Evolutionary conservation across 129 eudicot genomes (phyloP).

Genomic region (Pulicaria dysenterica): DNA sequence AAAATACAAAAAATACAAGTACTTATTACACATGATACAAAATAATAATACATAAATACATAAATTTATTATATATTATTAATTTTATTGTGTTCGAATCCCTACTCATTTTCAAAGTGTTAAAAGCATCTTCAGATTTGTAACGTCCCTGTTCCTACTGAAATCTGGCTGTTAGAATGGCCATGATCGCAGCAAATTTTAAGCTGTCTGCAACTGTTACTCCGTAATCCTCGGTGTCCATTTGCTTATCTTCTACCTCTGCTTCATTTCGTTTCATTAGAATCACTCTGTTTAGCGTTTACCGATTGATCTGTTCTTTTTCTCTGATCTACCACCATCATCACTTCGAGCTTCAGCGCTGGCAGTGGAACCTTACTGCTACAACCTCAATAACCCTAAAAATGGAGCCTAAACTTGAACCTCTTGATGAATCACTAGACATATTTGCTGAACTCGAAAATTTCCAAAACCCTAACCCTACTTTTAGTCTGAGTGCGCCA

Average conservation of each 20-base stretch:
- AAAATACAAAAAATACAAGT: no score
- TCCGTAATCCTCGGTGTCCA: no score
- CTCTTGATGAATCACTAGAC: conserved; percentile 41
- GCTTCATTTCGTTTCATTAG: not conserved
- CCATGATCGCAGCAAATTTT: no score
- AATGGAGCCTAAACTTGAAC: conserved; percentile 58
- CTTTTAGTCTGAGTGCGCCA: conserved; percentile 4
- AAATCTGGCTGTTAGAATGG: no score
- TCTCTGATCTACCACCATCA: conserved; percentile 28
- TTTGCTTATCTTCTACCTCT: not conserved
- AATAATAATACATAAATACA: no score
- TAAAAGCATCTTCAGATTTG: no score
- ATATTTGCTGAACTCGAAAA: conserved; percentile 10
- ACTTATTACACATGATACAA: no score
- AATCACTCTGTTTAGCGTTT: conserved; percentile 38
- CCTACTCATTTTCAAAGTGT: no score
- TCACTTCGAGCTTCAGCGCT: conserved; percentile 12
- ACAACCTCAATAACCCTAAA: conserved; percentile 31
- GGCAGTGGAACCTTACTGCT: conserved; percentile 4
- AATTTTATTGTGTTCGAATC: no score
- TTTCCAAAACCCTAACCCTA: conserved; percentile 26
- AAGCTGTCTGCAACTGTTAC: no score
- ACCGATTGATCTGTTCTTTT: conserved; percentile 33
- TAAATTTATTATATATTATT: no score
- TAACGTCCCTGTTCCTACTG: no score